A percentile compares a stretch with the other conserved stretches of the same genome.
These are phyloP conservation scores for Saccharum hybrid DNA, from an alignment of 202 grass and related monocot species.

Conservation along the genomic window DNA sequence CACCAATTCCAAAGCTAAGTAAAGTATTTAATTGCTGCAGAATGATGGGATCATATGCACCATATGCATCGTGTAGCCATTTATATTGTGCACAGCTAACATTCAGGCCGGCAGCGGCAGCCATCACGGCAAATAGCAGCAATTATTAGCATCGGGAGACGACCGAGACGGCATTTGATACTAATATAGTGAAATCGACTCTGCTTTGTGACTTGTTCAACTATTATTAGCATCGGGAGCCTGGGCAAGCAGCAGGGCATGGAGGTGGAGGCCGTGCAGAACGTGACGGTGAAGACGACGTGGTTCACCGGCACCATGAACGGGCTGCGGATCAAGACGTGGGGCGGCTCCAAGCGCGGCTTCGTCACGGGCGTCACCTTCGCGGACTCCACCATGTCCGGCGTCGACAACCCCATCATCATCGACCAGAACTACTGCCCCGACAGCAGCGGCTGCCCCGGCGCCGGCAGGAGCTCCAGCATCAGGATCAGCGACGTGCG, in stretches of 20 bases:
- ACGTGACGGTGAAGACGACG: conserved; percentile 90
- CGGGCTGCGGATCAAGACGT: conserved; percentile 87
- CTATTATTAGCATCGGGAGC: conserved; percentile 72
- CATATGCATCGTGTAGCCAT: too few relatives aligned
- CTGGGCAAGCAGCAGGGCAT: conserved; percentile 71
- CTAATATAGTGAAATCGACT: not conserved
- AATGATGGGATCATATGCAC: too few relatives aligned
- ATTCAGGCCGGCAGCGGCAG: too few relatives aligned
- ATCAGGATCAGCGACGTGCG: conserved; percentile 77
- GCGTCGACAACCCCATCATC: conserved; percentile 83
- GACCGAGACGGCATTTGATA: too few relatives aligned
- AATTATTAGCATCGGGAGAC: too few relatives aligned
- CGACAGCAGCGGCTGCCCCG: conserved; percentile 45
- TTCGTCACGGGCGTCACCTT: conserved; percentile 62
- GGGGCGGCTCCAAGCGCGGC: conserved; percentile 62
- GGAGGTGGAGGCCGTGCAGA: conserved; percentile 64
- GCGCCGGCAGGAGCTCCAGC: conserved; percentile 58
- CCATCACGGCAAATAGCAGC: too few relatives aligned
- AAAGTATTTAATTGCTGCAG: too few relatives aligned
- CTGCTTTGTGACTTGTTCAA: not conserved
- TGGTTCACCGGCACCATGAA: conserved; percentile 73
- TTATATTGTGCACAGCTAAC: too few relatives aligned
- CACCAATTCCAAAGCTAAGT: too few relatives aligned
- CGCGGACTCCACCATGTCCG: conserved; percentile 56
- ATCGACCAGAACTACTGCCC: conserved; percentile 96